A percentile compares a stretch with the other conserved stretches of the same genome.
Conservation (phyloP, 768 basidiomycete genomes). For the Amyloporia xantha region DNA sequence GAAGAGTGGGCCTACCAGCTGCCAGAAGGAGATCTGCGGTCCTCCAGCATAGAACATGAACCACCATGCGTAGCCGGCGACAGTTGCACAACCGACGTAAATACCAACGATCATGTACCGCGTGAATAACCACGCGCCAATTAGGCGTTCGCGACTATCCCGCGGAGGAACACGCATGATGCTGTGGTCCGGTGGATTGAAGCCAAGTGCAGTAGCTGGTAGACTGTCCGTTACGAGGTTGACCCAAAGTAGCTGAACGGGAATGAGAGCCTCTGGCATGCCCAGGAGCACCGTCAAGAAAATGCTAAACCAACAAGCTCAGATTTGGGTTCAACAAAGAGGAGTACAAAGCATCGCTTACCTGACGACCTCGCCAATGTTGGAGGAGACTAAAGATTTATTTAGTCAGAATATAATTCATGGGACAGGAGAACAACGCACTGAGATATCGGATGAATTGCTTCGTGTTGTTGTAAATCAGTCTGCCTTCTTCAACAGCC, state of each 20-base stretch:
- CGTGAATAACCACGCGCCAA: slow-evolving; percentile 93
- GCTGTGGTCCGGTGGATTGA: slow-evolving; percentile 94
- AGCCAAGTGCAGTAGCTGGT: slow-evolving; percentile 94
- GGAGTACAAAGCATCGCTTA: slow-evolving; percentile 12
- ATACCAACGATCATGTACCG: slow-evolving; percentile 89
- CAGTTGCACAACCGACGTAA: slow-evolving; percentile 93
- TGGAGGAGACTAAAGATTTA: slow-evolving; percentile 66
- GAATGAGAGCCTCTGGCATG: slow-evolving; percentile 99
- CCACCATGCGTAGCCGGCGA: slow-evolving; percentile 99
- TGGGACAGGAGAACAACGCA: slow-evolving; percentile 31
- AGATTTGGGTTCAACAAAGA: background rate
- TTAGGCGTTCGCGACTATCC: slow-evolving; percentile 83
- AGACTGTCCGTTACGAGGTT: slow-evolving; percentile 96
- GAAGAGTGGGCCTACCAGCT: slow-evolving; percentile 87
- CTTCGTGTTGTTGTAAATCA: slow-evolving; percentile 99
- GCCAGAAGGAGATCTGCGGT: slow-evolving; percentile 89
- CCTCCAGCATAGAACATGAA: slow-evolving; percentile 88
- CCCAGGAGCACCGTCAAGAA: slow-evolving; percentile 95
- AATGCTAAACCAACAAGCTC: slow-evolving; percentile 43
- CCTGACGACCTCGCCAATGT: slow-evolving; percentile 95
- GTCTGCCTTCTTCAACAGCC: slow-evolving; percentile 94
- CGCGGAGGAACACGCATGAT: slow-evolving; percentile 96
- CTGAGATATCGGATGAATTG: slow-evolving; percentile 99
- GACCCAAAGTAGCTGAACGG: slow-evolving; percentile 97
- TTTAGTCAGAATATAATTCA: background rate